Conservation (phyloP, 2,329 filamentous ascomycete genomes). For the Botryotinia calthae region DNA sequence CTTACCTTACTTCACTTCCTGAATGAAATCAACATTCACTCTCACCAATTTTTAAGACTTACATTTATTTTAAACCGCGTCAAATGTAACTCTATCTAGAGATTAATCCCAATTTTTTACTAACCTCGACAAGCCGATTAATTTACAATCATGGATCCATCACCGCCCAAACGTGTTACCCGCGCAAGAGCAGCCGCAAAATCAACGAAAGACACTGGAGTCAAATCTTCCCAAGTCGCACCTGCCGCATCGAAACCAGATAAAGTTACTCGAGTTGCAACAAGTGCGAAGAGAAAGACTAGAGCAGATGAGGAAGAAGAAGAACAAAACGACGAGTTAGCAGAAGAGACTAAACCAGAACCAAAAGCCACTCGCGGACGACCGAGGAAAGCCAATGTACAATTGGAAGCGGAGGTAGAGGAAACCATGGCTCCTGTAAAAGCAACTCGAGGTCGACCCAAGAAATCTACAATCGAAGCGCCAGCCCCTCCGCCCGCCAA, state of each 20-base stretch:
- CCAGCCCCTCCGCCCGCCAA: slow-evolving; percentile 27
- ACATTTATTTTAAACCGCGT: background rate
- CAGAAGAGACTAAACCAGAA: slow-evolving; percentile 29
- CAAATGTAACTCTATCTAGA: slow-evolving; percentile 9
- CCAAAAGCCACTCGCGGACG: slow-evolving; percentile 47
- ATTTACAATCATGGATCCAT: slow-evolving; percentile 46
- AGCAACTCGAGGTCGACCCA: slow-evolving; percentile 46
- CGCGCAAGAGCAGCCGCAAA: slow-evolving; percentile 49
- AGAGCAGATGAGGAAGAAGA: slow-evolving; percentile 45
- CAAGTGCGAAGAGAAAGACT: slow-evolving; percentile 53
- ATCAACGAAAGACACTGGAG: slow-evolving; percentile 39
- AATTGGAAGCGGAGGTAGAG: slow-evolving; percentile 32
- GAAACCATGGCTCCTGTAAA: slow-evolving; percentile 35
- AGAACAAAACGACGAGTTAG: slow-evolving; percentile 35
- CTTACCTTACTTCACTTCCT: background rate
- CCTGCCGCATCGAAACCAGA: slow-evolving; percentile 47
- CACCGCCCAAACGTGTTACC: slow-evolving; percentile 59
- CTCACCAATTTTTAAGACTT: background rate
- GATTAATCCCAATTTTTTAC: background rate
- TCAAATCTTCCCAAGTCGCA: slow-evolving; percentile 47
- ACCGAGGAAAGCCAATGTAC: slow-evolving; percentile 44
- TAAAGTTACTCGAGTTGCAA: slow-evolving; percentile 38
- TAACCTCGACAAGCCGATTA: background rate
- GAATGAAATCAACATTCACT: background rate
- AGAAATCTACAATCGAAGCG: slow-evolving; percentile 39